A percentile compares a stretch with the other conserved stretches of the same genome.
phyloP scores from a whole-genome alignment of 805 yeast genomes.

The Torulaspora microellipsoides region DNA sequence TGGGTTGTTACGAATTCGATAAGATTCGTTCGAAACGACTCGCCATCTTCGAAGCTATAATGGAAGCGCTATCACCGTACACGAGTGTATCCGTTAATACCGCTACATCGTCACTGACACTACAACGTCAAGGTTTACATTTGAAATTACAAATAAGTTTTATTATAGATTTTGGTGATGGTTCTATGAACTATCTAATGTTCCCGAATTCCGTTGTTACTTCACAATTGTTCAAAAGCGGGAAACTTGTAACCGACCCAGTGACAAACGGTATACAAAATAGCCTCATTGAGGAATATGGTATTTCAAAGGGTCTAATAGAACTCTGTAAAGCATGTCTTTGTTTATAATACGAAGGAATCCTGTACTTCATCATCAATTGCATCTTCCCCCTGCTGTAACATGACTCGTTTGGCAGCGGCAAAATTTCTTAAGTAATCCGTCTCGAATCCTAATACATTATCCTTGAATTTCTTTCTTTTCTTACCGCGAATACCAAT shows the following conservation, averaged over 20 bases:
- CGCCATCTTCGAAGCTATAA: conserved; percentile 5
- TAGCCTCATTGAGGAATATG: conserved; percentile 24
- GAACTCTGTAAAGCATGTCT: conserved; percentile 16
- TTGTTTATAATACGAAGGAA: conserved; percentile 4
- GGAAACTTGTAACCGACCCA: neutral
- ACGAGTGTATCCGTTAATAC: neutral
- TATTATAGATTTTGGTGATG: neutral
- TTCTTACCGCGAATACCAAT: conserved; percentile 37
- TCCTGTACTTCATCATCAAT: conserved; percentile 1
- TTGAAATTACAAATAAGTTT: neutral
- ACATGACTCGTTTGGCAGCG: conserved; percentile 22
- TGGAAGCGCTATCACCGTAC: neutral
- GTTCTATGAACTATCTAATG: neutral
- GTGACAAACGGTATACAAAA: conserved; percentile 8
- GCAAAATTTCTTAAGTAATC: conserved; percentile 26
- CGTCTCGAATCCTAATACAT: conserved; percentile 33
- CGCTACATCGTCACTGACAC: no score
- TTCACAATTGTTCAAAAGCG: conserved; percentile 2
- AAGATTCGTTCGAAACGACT: conserved; percentile 16
- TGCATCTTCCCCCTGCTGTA: conserved; percentile 3
- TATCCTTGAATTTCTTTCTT: conserved; percentile 32
- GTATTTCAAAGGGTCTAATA: conserved; percentile 17
- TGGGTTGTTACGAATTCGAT: conserved; percentile 25
- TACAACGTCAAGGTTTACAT: no score
- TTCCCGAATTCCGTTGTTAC: conserved; percentile 6